Evolutionary conservation across 2,329 filamentous ascomycete species (phyloP).

Genomic region (Cordyceps fumosorosea): DNA sequence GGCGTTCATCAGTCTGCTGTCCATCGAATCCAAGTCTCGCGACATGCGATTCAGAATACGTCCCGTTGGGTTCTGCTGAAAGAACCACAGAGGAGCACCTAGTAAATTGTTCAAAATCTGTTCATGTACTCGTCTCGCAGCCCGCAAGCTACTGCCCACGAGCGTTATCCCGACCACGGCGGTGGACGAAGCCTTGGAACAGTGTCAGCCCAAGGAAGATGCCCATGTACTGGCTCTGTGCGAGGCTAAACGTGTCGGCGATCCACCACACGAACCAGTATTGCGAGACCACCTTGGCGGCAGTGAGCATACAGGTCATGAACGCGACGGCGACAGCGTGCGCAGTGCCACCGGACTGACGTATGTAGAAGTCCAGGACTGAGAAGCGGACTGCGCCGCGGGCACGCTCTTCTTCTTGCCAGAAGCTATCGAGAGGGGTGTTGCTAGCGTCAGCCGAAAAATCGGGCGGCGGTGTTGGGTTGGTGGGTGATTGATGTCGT

Average conservation of each 20-base stretch:
- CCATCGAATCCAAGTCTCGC: conserved; percentile 4
- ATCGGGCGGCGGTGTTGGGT: neutral
- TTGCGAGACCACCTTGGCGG: conserved; percentile 1
- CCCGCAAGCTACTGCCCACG: conserved; percentile 1
- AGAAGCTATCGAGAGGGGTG: neutral
- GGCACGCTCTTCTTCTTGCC: conserved; percentile 5
- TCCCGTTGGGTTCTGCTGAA: conserved; percentile 5
- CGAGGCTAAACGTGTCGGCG: neutral
- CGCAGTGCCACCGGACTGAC: neutral
- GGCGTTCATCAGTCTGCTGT: conserved; percentile 8
- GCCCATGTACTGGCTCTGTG: conserved; percentile 3
- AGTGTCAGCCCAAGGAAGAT: neutral
- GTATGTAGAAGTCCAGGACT: conserved; percentile 1
- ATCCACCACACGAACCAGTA: conserved; percentile 13
- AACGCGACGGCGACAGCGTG: neutral
- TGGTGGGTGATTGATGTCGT: neutral
- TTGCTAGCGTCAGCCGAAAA: neutral
- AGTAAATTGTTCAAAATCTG: neutral
- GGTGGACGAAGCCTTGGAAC: neutral
- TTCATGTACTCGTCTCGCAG: neutral
- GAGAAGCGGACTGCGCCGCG: neutral
- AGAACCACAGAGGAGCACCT: conserved; percentile 10
- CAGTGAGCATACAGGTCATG: neutral
- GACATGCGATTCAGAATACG: conserved; percentile 8
- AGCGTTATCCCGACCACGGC: neutral